Percentiles rank a stretch among this genome's conserved stretches.
phyloP scores from a whole-genome alignment of 2,329 filamentous ascomycete genomes.

The Parascedosporium putredinis region DNA sequence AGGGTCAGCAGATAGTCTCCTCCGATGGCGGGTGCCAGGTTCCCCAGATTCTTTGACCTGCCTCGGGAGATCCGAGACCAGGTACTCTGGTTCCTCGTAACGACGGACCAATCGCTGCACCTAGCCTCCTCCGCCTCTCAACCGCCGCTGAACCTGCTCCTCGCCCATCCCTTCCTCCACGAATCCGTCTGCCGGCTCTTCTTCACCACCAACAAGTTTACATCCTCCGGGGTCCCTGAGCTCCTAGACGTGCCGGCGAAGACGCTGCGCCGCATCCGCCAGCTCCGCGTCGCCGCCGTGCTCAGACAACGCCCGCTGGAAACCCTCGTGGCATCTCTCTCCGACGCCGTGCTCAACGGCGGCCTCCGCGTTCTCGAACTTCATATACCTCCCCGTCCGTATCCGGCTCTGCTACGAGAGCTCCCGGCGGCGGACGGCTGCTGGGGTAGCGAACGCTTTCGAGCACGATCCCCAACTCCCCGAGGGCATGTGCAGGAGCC shows the following conservation, averaged over 20 bases:
- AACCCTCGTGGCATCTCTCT: not conserved
- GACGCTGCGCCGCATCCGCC: conserved; percentile 52
- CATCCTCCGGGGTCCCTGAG: not conserved
- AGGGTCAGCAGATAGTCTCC: too few relatives aligned
- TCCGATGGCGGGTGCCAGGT: not conserved
- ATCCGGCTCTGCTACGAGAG: not conserved
- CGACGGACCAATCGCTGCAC: conserved; percentile 46
- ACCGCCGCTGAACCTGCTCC: conserved; percentile 34
- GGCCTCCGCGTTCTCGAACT: not conserved
- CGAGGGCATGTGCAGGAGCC: not conserved
- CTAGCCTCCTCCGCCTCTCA: conserved; percentile 51
- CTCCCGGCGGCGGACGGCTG: not conserved
- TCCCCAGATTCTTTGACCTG: conserved; percentile 21
- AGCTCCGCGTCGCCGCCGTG: conserved; percentile 43
- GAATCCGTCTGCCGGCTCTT: conserved; percentile 38
- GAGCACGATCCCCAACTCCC: not conserved
- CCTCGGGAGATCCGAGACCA: conserved; percentile 52
- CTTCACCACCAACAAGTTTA: conserved; percentile 9
- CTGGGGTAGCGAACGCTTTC: not conserved
- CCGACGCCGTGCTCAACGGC: conserved; percentile 4
- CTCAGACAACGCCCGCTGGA: not conserved
- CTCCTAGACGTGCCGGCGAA: conserved; percentile 39
- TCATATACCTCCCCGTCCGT: not conserved
- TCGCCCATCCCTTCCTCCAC: conserved; percentile 42
- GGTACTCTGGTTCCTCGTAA: conserved; percentile 31